These are phyloP conservation scores for Takashimella tepidaria DNA, from an alignment of 1,284 basidiomycete species.

Conservation along the genomic window DNA sequence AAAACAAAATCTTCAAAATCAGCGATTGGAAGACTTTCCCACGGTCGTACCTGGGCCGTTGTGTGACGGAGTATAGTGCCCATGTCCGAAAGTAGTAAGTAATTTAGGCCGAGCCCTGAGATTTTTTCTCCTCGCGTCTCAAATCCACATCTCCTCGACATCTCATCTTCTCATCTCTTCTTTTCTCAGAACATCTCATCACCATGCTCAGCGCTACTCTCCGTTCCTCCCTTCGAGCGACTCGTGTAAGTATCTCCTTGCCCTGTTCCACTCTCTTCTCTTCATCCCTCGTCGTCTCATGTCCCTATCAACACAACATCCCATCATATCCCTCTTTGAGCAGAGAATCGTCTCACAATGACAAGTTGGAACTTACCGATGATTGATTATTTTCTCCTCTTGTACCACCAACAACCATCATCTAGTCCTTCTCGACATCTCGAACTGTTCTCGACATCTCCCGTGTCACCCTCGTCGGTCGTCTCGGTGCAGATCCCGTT, in stretches of 20 bases:
- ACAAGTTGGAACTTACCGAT: no score
- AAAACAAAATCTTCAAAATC: no score
- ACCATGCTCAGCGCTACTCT: slow-evolving; percentile 1
- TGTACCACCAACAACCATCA: background rate
- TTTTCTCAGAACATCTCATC: background rate
- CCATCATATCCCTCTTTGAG: background rate
- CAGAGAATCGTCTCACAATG: no score
- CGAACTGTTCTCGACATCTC: slow-evolving; percentile 25
- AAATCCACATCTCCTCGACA: background rate
- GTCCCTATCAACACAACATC: background rate
- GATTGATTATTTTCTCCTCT: background rate
- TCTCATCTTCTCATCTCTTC: background rate
- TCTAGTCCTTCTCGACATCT: slow-evolving; percentile 29
- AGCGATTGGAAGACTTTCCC: no score
- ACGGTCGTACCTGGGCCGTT: no score
- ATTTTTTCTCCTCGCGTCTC: background rate
- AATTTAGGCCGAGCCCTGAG: background rate
- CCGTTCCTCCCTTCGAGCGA: background rate
- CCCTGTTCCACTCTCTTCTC: background rate
- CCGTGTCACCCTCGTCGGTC: slow-evolving; percentile 36
- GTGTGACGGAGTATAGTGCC: no score
- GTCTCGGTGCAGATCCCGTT: slow-evolving; percentile 39
- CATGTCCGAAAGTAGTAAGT: background rate
- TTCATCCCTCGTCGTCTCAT: background rate
- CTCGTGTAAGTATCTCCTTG: slow-evolving; percentile 5